phyloP scores from a whole-genome alignment of 176 grass and related monocot species.

The Neostapfia colusana region DNA sequence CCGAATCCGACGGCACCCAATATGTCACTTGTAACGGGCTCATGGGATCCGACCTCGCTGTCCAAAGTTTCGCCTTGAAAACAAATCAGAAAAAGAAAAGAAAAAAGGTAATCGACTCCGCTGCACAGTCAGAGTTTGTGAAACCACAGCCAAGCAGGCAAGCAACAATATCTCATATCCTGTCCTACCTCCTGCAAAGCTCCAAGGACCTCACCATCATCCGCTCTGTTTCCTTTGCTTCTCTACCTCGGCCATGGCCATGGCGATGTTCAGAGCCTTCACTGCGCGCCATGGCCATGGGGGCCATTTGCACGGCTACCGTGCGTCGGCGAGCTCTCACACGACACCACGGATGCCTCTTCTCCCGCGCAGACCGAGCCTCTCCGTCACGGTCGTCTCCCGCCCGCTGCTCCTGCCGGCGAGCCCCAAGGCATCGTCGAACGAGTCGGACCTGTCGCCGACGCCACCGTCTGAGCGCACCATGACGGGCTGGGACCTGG shows the following conservation, averaged over 20 bases:
- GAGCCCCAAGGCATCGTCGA: conserved; percentile 21
- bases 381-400: conserved; percentile 18
- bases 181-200: conserved; percentile 11
- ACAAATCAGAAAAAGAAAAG: background rate
- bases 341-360: conserved; percentile 27
- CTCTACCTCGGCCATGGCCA: conserved; percentile 38
- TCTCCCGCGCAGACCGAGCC: conserved; percentile 34
- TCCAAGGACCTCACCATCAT: conserved; percentile 3
- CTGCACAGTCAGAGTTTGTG: background rate
- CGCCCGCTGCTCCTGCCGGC: conserved; percentile 35
- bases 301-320: conserved; percentile 7
- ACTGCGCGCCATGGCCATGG: background rate
- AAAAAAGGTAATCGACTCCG: background rate
- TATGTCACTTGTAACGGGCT: background rate
- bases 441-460: conserved; percentile 58
- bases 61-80: background rate
- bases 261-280: conserved; percentile 40
- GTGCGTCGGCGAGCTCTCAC: conserved; percentile 23
- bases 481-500: conserved; percentile 77
- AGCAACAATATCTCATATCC: conserved; percentile 43
- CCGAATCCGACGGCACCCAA: conserved; percentile 15
- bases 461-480: conserved; percentile 60
- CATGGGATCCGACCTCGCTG: conserved; percentile 22
- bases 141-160: conserved; percentile 31
- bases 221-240: background rate